These are phyloP conservation scores for Colletotrichum tropicicola DNA, from an alignment of 2,329 filamentous ascomycete species.

Conservation along the genomic window DNA sequence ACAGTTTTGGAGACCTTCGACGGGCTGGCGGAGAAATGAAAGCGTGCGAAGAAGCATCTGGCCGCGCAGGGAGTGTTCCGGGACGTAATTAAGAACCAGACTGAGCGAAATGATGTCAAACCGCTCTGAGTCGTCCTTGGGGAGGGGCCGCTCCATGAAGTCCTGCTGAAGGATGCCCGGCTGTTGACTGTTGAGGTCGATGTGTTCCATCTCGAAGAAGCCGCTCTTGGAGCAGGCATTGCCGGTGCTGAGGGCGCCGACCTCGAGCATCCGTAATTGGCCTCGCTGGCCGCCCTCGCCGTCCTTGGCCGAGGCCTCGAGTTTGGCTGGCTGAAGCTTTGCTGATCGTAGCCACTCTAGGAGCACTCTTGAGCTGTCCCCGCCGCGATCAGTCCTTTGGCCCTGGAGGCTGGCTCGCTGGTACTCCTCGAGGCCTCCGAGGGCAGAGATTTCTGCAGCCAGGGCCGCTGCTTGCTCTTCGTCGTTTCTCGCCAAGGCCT, in stretches of 20 bases:
- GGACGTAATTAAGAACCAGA: conserved; percentile 93
- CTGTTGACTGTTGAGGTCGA: conserved; percentile 90
- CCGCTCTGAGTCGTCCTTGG: conserved; percentile 64
- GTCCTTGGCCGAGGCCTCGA: background rate
- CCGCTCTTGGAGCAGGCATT: conserved; percentile 84
- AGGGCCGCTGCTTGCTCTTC: conserved; percentile 59
- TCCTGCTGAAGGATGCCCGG: conserved; percentile 86
- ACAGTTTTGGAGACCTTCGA: conserved; percentile 28
- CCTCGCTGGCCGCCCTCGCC: background rate
- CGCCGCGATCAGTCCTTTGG: conserved; percentile 71
- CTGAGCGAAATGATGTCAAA: conserved; percentile 95
- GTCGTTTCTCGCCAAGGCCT: conserved; percentile 60
- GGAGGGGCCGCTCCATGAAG: conserved; percentile 89
- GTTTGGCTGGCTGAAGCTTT: conserved; percentile 35
- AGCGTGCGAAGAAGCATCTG: conserved; percentile 85
- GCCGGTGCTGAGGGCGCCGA: conserved; percentile 84
- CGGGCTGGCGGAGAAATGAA: conserved; percentile 67
- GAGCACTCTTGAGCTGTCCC: conserved; percentile 71
- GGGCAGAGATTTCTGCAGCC: conserved; percentile 60
- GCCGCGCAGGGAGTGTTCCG: conserved; percentile 77
- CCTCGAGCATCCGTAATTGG: conserved; percentile 78
- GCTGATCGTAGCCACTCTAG: conserved; percentile 67
- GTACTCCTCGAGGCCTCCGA: conserved; percentile 71
- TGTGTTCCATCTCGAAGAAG: conserved; percentile 78
- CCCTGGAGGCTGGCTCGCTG: conserved; percentile 76